Evolutionary conservation across 2,329 filamentous ascomycete genomes (phyloP).

Genomic region (Fusarium sp.): DNA sequence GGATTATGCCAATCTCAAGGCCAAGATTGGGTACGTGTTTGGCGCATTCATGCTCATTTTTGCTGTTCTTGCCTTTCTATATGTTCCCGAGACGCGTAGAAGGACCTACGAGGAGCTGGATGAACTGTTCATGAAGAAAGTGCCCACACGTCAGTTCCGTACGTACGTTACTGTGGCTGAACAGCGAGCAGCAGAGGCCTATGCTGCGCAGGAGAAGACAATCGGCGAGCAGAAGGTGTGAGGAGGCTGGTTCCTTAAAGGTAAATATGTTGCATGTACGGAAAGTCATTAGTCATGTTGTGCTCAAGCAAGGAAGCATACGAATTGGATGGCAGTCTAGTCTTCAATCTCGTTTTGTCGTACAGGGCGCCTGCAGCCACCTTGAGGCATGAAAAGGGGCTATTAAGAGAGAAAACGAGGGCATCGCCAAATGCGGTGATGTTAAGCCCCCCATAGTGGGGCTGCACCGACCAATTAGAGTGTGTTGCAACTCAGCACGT

Average conservation of each 20-base stretch:
- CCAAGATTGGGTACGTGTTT: constrained; percentile 56
- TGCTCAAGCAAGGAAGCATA: neutral
- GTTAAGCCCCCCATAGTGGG: too few species aligned
- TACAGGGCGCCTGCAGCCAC: neutral
- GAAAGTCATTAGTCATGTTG: neutral
- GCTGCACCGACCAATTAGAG: too few species aligned
- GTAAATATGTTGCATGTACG: too few species aligned
- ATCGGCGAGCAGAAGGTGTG: neutral
- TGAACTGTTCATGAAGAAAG: constrained; percentile 42
- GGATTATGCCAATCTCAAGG: constrained; percentile 51
- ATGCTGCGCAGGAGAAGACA: constrained; percentile 10
- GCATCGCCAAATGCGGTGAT: too few species aligned
- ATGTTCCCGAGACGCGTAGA: constrained; percentile 60
- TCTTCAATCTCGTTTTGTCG: neutral
- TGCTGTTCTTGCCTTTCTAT: constrained; percentile 54
- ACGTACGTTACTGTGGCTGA: constrained; percentile 40
- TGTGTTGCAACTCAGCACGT: too few species aligned
- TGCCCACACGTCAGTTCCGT: constrained; percentile 40
- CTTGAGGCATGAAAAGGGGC: neutral
- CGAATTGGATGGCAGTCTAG: neutral
- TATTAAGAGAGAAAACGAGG: neutral
- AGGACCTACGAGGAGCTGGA: constrained; percentile 46
- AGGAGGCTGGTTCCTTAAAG: neutral
- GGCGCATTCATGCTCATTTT: constrained; percentile 51
- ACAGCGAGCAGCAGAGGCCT: constrained; percentile 40